Percentiles rank a stretch among this genome's conserved stretches.
Evolutionary conservation across 768 basidiomycete species (phyloP).

Genomic region (Pleurotus pulmonarius): DNA sequence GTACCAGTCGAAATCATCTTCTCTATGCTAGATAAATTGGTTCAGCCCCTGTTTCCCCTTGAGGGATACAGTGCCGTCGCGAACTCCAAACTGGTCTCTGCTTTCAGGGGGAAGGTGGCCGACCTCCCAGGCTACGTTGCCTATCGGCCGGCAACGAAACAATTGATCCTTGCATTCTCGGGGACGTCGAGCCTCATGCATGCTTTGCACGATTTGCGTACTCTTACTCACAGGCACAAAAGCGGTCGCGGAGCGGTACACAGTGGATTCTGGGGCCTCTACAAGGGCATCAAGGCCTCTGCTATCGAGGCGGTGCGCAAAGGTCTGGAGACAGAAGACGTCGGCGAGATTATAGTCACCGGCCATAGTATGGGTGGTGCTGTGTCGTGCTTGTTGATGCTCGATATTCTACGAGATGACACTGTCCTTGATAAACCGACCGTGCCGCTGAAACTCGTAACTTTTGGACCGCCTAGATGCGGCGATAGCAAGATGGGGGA

Average conservation of each 20-base stretch:
- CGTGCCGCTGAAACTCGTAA: slow-evolving; percentile 36
- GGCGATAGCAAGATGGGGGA: slow-evolving; percentile 40
- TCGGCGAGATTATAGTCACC: slow-evolving; percentile 43
- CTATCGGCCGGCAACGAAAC: slow-evolving; percentile 38
- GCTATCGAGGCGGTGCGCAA: slow-evolving; percentile 33
- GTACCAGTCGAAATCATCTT: slow-evolving; percentile 41
- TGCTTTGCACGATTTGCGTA: slow-evolving; percentile 43
- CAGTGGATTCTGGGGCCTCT: slow-evolving; percentile 52
- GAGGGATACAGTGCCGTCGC: slow-evolving; percentile 41
- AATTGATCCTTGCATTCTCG: slow-evolving; percentile 49
- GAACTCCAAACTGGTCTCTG: slow-evolving; percentile 29
- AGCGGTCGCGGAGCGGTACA: slow-evolving; percentile 40
- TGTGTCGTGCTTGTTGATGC: slow-evolving; percentile 44
- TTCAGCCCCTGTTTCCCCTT: slow-evolving; percentile 42
- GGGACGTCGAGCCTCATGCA: slow-evolving; percentile 43
- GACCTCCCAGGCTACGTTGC: slow-evolving; percentile 43
- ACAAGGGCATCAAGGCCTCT: slow-evolving; percentile 33
- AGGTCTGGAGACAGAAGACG: slow-evolving; percentile 31
- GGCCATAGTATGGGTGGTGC: slow-evolving; percentile 59
- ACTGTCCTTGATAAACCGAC: slow-evolving; percentile 18
- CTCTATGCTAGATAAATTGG: slow-evolving; percentile 32
- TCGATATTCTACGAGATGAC: slow-evolving; percentile 39
- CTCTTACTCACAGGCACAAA: slow-evolving; percentile 33
- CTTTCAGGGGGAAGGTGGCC: slow-evolving; percentile 38
- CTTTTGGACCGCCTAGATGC: slow-evolving; percentile 49